Evolutionary conservation across 1,284 basidiomycete genomes (phyloP), one percentile per base, ranked within the genome.

Genomic region (Bjerkandera adusta): DNA sequence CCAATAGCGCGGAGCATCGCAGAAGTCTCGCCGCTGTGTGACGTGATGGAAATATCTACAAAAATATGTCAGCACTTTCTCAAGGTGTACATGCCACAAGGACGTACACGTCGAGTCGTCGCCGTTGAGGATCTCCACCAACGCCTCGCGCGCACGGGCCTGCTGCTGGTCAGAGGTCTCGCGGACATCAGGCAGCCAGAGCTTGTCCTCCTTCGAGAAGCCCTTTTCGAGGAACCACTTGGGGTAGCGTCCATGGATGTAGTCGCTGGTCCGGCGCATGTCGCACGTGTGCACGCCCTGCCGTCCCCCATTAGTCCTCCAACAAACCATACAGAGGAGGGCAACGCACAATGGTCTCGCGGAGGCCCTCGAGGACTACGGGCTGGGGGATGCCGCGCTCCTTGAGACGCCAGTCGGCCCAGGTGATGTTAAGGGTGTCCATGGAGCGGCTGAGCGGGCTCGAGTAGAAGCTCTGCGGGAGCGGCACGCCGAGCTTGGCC

Each of bases 211-310:
- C 26, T 38, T 26, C 11, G 35, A 20, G 27, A 45, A 46, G 24
- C 44, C 44, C 4, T 39, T 30, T 32, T 46, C 44, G 20, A 46
- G 39, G 11, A 35, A 15, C 44, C 44, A 46, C 6, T 22, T 30
- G 4, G 44, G 44, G n/a, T 46, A 13, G 44, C 44, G 44, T 8
- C 21, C 36, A 16, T 38, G 36, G 18, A 46, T 46, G 27, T 30
- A 46, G 12, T 35, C 33, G 26, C 39, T 30, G 25, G 20, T 36
- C 8, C 36, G 18, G 44, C 44, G 44, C 36, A 29, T 46, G 21
- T 46, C 44, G 16, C 44, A 36, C 4, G 44, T 46, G 36, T 46
- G 44, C 11, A 46, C 44, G 16, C 44, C 44, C 44, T 46, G 15
- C 21, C 11, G n/a, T 12, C 4, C 12, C 3, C 21, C 7, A 35